Conservation (phyloP, 106 monocot genomes). For the Apostasia ramifera region DNA sequence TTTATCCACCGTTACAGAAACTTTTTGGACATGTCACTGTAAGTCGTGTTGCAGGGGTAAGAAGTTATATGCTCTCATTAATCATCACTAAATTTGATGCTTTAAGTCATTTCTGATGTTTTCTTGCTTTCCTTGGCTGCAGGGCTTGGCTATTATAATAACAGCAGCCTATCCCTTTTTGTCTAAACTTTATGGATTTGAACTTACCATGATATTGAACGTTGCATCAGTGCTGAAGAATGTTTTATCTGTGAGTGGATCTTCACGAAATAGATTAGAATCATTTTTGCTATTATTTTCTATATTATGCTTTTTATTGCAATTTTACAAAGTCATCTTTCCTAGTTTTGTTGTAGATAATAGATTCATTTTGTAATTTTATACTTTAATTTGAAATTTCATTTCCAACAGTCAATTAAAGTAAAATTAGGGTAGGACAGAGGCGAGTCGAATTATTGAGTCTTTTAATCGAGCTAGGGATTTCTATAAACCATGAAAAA, state of each 20-base stretch:
- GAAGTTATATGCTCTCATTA: constrained; percentile 2
- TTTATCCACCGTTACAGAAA: constrained; percentile 51
- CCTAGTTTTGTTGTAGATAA: too few species aligned
- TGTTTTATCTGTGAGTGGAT: constrained; percentile 60
- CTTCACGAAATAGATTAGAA: background rate
- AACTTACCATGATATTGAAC: constrained; percentile 34
- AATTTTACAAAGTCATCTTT: too few species aligned
- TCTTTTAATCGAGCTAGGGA: too few species aligned
- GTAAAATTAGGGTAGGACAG: too few species aligned
- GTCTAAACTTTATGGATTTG: constrained; percentile 46
- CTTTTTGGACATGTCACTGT: constrained; percentile 40
- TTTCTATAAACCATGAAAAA: too few species aligned
- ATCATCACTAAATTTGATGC: background rate
- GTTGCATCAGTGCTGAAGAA: constrained; percentile 67
- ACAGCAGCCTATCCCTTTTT: constrained; percentile 48
- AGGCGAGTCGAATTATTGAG: too few species aligned
- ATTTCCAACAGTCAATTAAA: too few species aligned
- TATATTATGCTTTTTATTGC: background rate
- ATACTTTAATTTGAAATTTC: too few species aligned
- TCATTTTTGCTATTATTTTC: background rate
- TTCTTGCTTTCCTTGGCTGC: constrained; percentile 13
- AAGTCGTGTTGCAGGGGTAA: constrained; percentile 44
- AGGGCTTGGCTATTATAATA: constrained; percentile 48
- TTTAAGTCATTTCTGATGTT: background rate
- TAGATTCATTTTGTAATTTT: too few species aligned